Evolutionary conservation across 805 yeast species (phyloP).

Genomic region (Yarrowia sp.): DNA sequence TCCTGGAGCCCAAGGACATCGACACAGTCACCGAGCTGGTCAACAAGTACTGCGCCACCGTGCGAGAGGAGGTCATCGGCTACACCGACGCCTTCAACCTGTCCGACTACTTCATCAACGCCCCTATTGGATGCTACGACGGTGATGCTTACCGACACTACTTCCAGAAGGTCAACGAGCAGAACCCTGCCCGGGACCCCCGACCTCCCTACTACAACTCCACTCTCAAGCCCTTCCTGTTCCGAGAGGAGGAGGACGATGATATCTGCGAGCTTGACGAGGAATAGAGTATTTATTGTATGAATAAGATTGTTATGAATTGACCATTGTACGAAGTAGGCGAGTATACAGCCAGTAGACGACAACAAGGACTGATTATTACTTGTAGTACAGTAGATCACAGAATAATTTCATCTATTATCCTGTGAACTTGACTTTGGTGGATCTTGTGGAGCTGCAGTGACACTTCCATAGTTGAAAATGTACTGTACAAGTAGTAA

Average conservation of each 20-base stretch:
- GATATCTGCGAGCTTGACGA: constrained; percentile 25
- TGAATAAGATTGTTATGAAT: background rate
- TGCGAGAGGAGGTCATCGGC: constrained; percentile 70
- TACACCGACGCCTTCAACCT: constrained; percentile 81
- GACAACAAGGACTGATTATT: no score
- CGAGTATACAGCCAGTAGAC: no score
- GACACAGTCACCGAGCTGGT: constrained; percentile 46
- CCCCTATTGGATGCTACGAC: constrained; percentile 75
- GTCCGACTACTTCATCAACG: constrained; percentile 75
- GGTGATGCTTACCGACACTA: constrained; percentile 84
- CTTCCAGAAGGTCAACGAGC: constrained; percentile 58
- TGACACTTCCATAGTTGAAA: no score
- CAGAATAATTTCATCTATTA: no score
- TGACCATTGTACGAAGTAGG: background rate
- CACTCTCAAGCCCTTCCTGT: constrained; percentile 40
- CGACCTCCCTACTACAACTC: constrained; percentile 59
- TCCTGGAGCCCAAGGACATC: constrained; percentile 51
- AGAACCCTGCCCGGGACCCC: constrained; percentile 43
- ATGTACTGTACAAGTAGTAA: no score
- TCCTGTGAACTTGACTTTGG: no score
- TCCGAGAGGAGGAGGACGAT: constrained; percentile 34
- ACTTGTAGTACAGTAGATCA: no score
- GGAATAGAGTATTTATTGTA: constrained; percentile 21
- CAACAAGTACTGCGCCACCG: constrained; percentile 47
- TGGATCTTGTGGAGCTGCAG: no score